Evolutionary conservation across 108 stramenopile species (phyloP), one percentile per base, ranked within the genome.

Genomic region (Conticribra weissflogii): DNA sequence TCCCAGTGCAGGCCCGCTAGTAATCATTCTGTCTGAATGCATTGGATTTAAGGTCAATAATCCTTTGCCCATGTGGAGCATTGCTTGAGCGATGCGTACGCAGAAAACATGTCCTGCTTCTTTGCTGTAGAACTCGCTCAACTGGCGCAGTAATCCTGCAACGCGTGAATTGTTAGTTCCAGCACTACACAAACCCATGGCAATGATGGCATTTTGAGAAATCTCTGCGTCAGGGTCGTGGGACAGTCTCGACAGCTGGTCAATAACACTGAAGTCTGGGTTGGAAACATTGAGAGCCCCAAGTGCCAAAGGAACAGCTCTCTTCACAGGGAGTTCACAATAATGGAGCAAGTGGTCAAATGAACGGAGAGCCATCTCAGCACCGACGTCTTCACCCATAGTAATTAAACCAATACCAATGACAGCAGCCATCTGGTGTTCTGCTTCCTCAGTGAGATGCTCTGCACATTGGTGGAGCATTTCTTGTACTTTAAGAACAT

Each of bases 291-390:
- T 78, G 46, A 97, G 79, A 19, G 97, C 84, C 17, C 97, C 96
- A 28, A 99, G 74, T 0, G 98, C 92, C 28, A 99, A 87, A 5
- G 99, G 99, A 17, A 99, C 97, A 30, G 95, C 98, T 5, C 98
- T 86, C 79, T 97, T 97, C 47, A 99, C 93, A 19, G 98, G 94
- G 22, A 96, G 91, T 72, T 98, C 98, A 44, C 98, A 98, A 72
- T 99, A 99, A 71, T 99, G 99, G 44, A 99, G 92, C 69, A 99
- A 84, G 79, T 99, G 99, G 46, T 99, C 98, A 60, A 96, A 99
- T 24, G 96, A 82, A 62, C 99, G 88, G 32, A 98, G 82, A 1
- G 95, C 91, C 99, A 99, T 99, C 81, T 99, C 98, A 19, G 92
- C 66, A 15, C 98, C 98, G n/a, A 98, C 89, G 44, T 93, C 96